These are phyloP conservation scores for Symbiodinium natans DNA, from an alignment of 73 alveolate genomes.

Conservation along the genomic window DNA sequence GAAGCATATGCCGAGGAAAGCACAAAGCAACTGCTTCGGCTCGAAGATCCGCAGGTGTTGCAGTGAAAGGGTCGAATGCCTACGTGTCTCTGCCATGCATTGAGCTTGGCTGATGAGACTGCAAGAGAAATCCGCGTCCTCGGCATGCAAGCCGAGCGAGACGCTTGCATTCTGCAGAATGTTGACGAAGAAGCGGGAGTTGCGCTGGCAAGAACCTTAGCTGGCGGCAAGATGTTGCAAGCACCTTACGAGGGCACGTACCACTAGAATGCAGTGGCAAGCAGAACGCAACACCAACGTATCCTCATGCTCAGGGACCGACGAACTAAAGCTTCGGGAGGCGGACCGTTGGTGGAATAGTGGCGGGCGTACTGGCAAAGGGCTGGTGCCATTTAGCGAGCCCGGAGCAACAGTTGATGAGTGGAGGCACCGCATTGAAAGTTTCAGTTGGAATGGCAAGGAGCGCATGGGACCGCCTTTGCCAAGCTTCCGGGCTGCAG, in stretches of 20 bases:
- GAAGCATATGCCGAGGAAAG: background rate
- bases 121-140: background rate
- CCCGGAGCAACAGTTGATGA: background rate
- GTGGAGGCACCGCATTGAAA: background rate
- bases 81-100: background rate
- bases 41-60: slow-evolving; percentile 57
- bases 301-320: background rate
- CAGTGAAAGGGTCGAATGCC: slow-evolving; percentile 66
- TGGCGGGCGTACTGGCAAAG: slow-evolving; percentile 53
- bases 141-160: slow-evolving; percentile 57
- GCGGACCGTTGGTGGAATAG: background rate
- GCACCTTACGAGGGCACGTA: background rate
- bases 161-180: slow-evolving; percentile 65
- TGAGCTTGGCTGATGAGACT: background rate
- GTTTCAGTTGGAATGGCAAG: background rate
- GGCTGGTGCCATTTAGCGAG: no score
- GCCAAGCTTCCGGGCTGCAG: slow-evolving; percentile 62
- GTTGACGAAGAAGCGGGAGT: slow-evolving; percentile 52
- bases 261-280: background rate
- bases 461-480: background rate
- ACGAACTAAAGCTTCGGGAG: slow-evolving; percentile 33
- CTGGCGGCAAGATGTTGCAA: background rate
- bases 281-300: background rate
- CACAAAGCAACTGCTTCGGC: slow-evolving; percentile 24
- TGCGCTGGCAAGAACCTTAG: slow-evolving; percentile 82